phyloP scores from a whole-genome alignment of 2,329 filamentous ascomycete species.

The Hypoxylon sp. region DNA sequence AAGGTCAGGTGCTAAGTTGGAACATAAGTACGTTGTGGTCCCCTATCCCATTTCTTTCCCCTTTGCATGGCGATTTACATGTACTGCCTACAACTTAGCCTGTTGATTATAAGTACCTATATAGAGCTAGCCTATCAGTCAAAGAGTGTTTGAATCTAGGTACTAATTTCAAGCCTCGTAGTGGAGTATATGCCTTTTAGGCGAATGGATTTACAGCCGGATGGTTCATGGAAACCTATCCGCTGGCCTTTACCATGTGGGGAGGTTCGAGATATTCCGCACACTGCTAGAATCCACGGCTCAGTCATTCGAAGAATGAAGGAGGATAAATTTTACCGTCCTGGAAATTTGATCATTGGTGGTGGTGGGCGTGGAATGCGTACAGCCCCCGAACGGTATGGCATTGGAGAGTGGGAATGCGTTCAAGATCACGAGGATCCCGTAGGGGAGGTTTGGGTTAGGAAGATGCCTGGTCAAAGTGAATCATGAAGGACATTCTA shows the following conservation, averaged over 20 bases:
- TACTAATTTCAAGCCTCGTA: slow-evolving; percentile 54
- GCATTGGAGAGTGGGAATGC: slow-evolving; percentile 81
- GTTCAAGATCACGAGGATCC: slow-evolving; percentile 75
- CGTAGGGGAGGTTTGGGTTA: slow-evolving; percentile 78
- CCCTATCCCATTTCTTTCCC: background rate
- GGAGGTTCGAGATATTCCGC: slow-evolving; percentile 82
- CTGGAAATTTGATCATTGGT: slow-evolving; percentile 84
- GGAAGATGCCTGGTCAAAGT: slow-evolving; percentile 48
- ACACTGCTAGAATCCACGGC: slow-evolving; percentile 78
- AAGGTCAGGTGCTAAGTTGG: slow-evolving; percentile 75
- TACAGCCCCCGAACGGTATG: slow-evolving; percentile 71
- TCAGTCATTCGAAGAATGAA: slow-evolving; percentile 82
- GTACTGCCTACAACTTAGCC: background rate
- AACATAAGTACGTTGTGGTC: slow-evolving; percentile 77
- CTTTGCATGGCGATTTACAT: background rate
- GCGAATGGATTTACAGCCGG: slow-evolving; percentile 80
- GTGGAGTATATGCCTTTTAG: slow-evolving; percentile 87
- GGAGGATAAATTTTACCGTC: slow-evolving; percentile 74
- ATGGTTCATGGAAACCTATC: slow-evolving; percentile 85
- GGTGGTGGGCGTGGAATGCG: slow-evolving; percentile 81
- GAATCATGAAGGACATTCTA: background rate
- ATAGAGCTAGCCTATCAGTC: background rate
- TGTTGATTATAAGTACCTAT: background rate
- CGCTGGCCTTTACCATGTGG: slow-evolving; percentile 84
- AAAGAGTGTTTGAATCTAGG: background rate